These are phyloP conservation scores for Rhodosporidiobolus odoratus DNA, from an alignment of 768 basidiomycete species.

Conservation along the genomic window DNA sequence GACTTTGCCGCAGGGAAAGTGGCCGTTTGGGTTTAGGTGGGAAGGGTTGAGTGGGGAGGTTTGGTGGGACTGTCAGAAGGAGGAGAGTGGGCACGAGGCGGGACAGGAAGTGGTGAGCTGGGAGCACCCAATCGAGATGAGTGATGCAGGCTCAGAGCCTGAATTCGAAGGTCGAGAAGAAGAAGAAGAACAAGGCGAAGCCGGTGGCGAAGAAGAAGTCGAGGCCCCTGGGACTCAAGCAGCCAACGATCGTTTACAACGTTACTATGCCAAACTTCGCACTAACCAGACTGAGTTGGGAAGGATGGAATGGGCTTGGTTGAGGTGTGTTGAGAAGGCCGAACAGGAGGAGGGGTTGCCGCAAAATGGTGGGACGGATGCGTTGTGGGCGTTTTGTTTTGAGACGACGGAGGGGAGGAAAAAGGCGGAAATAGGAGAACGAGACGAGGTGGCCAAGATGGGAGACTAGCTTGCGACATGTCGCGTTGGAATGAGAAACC, in stretches of 20 bases:
- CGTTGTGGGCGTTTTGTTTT: background rate
- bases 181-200: background rate
- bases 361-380: background rate
- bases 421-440: background rate
- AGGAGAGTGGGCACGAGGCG: background rate
- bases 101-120: background rate
- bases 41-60: slow-evolving; percentile 10
- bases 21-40: slow-evolving; percentile 10
- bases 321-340: no score
- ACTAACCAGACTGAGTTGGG: background rate
- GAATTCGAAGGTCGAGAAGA: background rate
- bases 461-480: no score
- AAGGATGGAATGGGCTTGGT: no score
- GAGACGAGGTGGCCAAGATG: no score
- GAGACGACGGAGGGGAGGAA: background rate
- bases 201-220: background rate
- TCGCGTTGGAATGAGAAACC: no score
- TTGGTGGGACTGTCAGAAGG: background rate
- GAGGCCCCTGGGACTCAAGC: no score
- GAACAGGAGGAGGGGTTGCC: background rate
- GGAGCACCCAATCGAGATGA: no score
- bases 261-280: no score
- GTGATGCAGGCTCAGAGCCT: background rate
- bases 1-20: background rate
- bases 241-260: no score